Conservation (phyloP, 2,329 filamentous ascomycete genomes). For the Trichoderma polysporum region DNA sequence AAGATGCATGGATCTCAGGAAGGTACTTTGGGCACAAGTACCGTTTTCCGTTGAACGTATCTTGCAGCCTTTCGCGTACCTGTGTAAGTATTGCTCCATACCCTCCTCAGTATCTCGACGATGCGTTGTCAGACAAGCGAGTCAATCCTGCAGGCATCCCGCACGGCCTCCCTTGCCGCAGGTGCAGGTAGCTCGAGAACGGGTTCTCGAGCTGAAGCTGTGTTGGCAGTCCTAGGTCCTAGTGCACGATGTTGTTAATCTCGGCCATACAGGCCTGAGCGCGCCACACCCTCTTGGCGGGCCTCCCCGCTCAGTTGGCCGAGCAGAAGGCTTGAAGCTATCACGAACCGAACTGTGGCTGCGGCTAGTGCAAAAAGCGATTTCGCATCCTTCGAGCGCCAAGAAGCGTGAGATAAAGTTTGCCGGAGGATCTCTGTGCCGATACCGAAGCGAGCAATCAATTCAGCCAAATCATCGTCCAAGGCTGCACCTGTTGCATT, state of each 20-base stretch:
- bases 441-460: conserved; percentile 7
- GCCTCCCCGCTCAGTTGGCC: neutral
- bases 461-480: neutral
- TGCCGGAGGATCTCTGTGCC: conserved; percentile 12
- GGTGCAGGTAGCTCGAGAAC: neutral
- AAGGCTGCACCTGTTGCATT: neutral
- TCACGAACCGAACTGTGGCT: conserved; percentile 1
- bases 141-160: neutral
- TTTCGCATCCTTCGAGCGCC: neutral
- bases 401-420: neutral
- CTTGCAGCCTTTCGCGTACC: too few relatives aligned
- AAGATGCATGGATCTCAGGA: conserved; percentile 4
- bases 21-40: conserved; percentile 18
- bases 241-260: neutral
- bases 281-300: conserved; percentile 1
- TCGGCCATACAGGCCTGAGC: neutral
- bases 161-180: neutral
- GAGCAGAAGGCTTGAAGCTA: conserved; percentile 4
- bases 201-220: conserved; percentile 2
- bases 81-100: too few relatives aligned
- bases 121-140: neutral
- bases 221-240: neutral
- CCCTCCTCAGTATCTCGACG: neutral
- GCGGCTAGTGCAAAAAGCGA: neutral
- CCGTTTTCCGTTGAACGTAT: neutral